A percentile compares a stretch with the other conserved stretches of the same genome.
These are phyloP conservation scores for Huntiella omanensis DNA, from an alignment of 2,329 filamentous ascomycete genomes.

Conservation along the genomic window DNA sequence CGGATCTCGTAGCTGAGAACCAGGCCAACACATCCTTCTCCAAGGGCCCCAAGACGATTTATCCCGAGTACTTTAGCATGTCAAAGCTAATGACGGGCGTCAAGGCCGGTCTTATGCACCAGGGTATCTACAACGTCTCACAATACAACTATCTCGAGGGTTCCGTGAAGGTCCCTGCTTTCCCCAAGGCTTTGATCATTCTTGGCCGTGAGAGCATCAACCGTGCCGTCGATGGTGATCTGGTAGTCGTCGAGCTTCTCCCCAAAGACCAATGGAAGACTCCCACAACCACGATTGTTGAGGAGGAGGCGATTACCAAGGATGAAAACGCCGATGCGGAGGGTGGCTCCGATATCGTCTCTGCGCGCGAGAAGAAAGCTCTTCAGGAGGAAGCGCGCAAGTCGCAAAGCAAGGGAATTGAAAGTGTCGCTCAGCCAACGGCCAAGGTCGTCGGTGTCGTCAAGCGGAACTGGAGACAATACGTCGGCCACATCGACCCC, in stretches of 20 bases:
- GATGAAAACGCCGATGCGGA: constrained; percentile 79
- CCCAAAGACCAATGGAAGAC: constrained; percentile 95
- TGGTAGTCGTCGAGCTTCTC: constrained; percentile 82
- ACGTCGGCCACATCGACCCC: constrained; percentile 85
- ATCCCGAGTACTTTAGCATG: constrained; percentile 73
- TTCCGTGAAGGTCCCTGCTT: constrained; percentile 73
- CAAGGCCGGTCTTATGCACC: constrained; percentile 73
- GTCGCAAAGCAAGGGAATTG: constrained; percentile 56
- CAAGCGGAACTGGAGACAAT: constrained; percentile 95
- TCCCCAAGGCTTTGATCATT: constrained; percentile 73
- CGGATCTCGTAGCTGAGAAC: constrained; percentile 83
- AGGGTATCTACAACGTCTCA: constrained; percentile 89
- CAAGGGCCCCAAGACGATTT: constrained; percentile 51
- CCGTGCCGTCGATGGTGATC: constrained; percentile 73
- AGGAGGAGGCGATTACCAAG: constrained; percentile 78
- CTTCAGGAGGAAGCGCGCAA: constrained; percentile 82
- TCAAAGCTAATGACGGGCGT: constrained; percentile 91
- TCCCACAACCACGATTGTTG: constrained; percentile 85
- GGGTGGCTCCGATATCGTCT: constrained; percentile 41
- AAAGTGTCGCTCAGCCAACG: constrained; percentile 71
- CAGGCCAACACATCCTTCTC: constrained; percentile 46
- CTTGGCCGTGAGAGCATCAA: constrained; percentile 94
- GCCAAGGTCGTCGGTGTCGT: constrained; percentile 81
- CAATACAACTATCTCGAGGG: constrained; percentile 97
- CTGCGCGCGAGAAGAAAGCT: constrained; percentile 67